Percentiles rank a stretch among this genome's conserved stretches.
phyloP scores from a whole-genome alignment of 768 basidiomycete species.

The Tylopilus sp. region DNA sequence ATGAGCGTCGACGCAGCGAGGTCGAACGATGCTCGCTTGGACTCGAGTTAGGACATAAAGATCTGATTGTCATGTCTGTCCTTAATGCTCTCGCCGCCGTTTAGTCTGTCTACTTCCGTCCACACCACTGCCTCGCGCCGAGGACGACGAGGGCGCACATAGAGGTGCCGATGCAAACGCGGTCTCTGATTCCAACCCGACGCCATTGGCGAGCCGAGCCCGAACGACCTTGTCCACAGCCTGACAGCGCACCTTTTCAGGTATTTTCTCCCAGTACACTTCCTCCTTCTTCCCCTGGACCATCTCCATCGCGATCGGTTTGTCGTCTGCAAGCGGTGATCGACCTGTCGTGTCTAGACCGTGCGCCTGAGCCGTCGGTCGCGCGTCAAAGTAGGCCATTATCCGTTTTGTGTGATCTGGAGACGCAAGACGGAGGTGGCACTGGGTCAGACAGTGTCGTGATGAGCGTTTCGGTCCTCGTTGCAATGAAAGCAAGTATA shows the following conservation, averaged over 20 bases:
- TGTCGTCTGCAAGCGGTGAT: constrained; percentile 11
- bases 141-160: no score
- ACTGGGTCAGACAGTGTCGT: constrained; percentile 39
- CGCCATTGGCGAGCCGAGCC: not conserved
- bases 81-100: constrained; percentile 7
- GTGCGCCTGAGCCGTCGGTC: constrained; percentile 38
- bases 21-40: no score
- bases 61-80: not conserved
- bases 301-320: constrained; percentile 46
- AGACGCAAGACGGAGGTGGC: constrained; percentile 64
- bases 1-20: no score
- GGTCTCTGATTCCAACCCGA: not conserved
- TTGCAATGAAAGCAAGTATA: not conserved
- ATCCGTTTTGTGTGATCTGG: constrained; percentile 45
- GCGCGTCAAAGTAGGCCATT: constrained; percentile 39
- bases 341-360: constrained; percentile 57
- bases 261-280: constrained; percentile 78
- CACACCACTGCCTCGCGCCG: not conserved
- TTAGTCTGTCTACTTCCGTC: constrained; percentile 11
- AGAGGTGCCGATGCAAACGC: not conserved
- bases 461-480: not conserved
- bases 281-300: constrained; percentile 63
- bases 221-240: constrained; percentile 50
- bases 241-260: constrained; percentile 61
- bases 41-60: not conserved